Evolutionary conservation across 495 filamentous ascomycete genomes (phyloP).

Genomic region (Aspergillus bertholletiae): DNA sequence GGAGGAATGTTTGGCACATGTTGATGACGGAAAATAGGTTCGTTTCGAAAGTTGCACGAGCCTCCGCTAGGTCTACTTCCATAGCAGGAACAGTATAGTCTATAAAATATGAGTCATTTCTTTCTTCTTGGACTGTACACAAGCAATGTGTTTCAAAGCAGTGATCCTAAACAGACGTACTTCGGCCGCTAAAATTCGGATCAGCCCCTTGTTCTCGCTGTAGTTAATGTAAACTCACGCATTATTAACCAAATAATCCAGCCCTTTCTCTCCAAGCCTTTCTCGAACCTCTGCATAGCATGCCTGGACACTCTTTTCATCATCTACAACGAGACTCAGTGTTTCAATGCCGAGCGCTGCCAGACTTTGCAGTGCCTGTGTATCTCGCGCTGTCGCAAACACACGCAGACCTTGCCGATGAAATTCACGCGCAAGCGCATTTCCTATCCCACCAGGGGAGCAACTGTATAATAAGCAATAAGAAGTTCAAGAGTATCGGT

Average conservation of each 20-base stretch:
- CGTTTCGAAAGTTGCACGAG: constrained; percentile 50
- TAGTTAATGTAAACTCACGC: constrained; percentile 36
- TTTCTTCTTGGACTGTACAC: not conserved
- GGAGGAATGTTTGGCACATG: constrained; percentile 56
- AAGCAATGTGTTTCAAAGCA: not conserved
- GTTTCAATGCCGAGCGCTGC: constrained; percentile 49
- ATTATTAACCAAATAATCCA: constrained; percentile 63
- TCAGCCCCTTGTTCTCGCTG: constrained; percentile 6
- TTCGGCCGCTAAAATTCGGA: constrained; percentile 29
- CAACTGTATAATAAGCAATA: constrained; percentile 31
- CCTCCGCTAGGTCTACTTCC: constrained; percentile 51
- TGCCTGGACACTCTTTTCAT: constrained; percentile 39
- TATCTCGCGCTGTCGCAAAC: constrained; percentile 54
- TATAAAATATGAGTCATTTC: constrained; percentile 14
- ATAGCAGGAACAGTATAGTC: constrained; percentile 61
- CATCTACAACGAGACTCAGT: constrained; percentile 50
- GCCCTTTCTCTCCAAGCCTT: constrained; percentile 38
- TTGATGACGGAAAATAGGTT: constrained; percentile 59
- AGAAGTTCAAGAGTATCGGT: not conserved
- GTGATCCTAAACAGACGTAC: constrained; percentile 21
- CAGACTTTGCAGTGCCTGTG: constrained; percentile 44
- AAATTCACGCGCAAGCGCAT: constrained; percentile 55
- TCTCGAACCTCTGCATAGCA: constrained; percentile 41
- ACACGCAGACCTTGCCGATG: constrained; percentile 48
- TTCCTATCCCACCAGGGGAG: constrained; percentile 56